Evolutionary conservation across 163 green algal genomes (phyloP), one percentile per base, ranked within the genome.

Genomic region (Scenedesmus sp.): DNA sequence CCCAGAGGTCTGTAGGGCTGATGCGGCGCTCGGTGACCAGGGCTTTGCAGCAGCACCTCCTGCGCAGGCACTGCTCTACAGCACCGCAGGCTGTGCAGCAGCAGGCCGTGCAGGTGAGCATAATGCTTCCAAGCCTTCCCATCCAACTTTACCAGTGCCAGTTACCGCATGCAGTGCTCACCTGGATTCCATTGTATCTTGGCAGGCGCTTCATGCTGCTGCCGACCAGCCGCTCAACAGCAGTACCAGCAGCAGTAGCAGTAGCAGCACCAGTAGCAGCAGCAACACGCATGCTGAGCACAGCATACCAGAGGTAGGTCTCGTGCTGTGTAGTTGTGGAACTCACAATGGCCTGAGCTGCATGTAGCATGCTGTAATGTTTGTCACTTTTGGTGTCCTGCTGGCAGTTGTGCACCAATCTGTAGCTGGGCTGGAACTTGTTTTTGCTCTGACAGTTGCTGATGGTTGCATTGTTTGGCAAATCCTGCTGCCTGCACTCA

Each of bases 161-260:
- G 82, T 70, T 18, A 59, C 60, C n/a, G 59, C 83, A 88, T 88
- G 59, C n/a, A 55, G 7, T 81, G 12, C n/a, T 46, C 34, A 84
- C 64, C 64, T 89, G 67, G 34, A 46, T 46, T 46, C 20, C 26
- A 67, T 8, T 79, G n/a, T 54, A 60, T 20, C 46, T 62, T 54
- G 23, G 18, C 67, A 70, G n/a, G 86, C 54, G 16, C 52, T 70
- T 18, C 86, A 84, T 66, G 56, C 66, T 73, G 86, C 67, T 67
- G 67, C 70, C 55, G 23, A 55, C 82, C n/a, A 70, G n/a, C 13
- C 2, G 16, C 56, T 4, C 60, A 88, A 34, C 23, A 81, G 57
- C 79, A 66, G 13, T n/a, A n/a, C 2, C 26, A 67, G 57, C 77
- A 88, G 66, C 82, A 86, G 86, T 54, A 46, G 87, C 87, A 91